Base-by-base conservation (phyloP, 2,329 filamentous ascomycete genomes). In the Geosmithia morbida region DNA sequence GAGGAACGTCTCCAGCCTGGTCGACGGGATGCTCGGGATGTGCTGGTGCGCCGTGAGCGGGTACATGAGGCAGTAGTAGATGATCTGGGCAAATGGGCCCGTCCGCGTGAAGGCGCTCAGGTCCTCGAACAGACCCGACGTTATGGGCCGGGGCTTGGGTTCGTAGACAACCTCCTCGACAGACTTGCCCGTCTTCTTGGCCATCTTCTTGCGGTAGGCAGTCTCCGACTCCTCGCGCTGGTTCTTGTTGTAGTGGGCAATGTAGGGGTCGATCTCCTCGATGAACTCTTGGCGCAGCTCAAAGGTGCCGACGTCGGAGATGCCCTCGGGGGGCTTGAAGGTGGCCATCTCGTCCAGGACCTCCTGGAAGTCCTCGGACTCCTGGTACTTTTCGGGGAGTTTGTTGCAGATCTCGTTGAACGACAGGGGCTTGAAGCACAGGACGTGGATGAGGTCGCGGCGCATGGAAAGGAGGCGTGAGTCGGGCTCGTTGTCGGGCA, bases 351-450 rank as follows among this genome's bases (percentile, higher is more conserved):
- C 82, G 50, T 88, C 81, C 6, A 98, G 73, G 2, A 96, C 80
- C 26, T 79, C 75, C 51, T 90, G 81, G 62, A 96, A 95, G 50
- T 88, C 83, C 52, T 95, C 87, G 51, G 87, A 82, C 49, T 97
- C 92, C 52, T 88, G 82, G 49, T 92, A 82, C 57, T 87, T 87
- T 58, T 98, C 92, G 0, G 88, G 87, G 17, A 98, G 71, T 53
- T 90, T 88, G 55, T 75, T 78, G 44, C 82, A 85, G 48, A 98
- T 82, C 53, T 97, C 92, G 11, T 90, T 94, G 67, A 92, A 97
- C 0, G 90, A 94, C 6, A 98, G 70, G 1, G 92, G 89, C 64
- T 94, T 94, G 72, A 97, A 97, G 68, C 90, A 97, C 26, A 98
- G 71, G 7, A 94, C 86, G 61, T 98, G 94, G 2, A 83, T 85